Conservation (phyloP, 495 filamentous ascomycete species). For the Chaetomium tenue region DNA sequence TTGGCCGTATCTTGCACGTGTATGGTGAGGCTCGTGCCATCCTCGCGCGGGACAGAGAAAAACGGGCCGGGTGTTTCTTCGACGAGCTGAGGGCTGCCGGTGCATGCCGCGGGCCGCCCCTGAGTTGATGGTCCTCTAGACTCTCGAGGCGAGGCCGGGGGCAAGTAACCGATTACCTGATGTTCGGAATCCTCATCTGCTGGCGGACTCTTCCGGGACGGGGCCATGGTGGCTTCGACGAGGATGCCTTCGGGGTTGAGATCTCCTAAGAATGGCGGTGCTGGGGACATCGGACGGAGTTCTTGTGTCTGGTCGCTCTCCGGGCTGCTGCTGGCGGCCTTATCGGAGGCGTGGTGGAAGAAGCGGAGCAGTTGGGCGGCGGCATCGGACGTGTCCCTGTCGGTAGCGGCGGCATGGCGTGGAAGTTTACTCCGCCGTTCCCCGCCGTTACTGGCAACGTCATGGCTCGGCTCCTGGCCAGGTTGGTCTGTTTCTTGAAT, state of each 20-base stretch:
- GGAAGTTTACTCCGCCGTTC: background rate
- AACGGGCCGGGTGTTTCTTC: constrained; percentile 8
- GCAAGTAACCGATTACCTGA: constrained; percentile 7
- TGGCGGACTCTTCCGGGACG: background rate
- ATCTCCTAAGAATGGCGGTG: constrained; percentile 51
- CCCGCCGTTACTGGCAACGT: background rate
- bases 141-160: constrained; percentile 5
- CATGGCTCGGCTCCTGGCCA: background rate
- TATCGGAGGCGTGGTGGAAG: constrained; percentile 26
- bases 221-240: constrained; percentile 44
- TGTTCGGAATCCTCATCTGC: background rate
- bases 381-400: constrained; percentile 29
- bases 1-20: constrained; percentile 17
- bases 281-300: constrained; percentile 12
- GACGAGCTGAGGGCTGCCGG: background rate
- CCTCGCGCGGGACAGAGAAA: constrained; percentile 14
- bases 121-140: background rate
- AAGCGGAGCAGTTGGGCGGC: constrained; percentile 31
- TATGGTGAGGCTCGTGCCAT: constrained; percentile 18
- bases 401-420: background rate
- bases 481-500: background rate
- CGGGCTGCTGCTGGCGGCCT: background rate
- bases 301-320: background rate
- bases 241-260: constrained; percentile 55
- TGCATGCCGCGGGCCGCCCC: background rate